These are phyloP conservation scores for Rubia tinctorum DNA, from an alignment of 305 asterid species.

Conservation along the genomic window DNA sequence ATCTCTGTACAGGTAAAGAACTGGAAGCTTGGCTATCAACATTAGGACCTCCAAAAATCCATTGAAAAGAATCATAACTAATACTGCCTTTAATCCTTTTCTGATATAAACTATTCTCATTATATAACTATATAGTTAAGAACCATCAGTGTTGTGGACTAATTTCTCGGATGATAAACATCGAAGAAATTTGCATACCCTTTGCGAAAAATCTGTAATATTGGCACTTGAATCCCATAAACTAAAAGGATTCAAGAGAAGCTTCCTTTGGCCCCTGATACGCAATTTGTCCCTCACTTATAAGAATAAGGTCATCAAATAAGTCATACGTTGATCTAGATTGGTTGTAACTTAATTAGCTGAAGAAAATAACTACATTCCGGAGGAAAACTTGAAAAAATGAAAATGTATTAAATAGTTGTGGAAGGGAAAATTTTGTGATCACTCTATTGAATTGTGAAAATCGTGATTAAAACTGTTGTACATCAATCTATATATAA, in stretches of 20 bases:
- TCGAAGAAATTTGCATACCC: constrained; percentile 42
- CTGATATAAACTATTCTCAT: constrained; percentile 58
- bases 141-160: neutral
- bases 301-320: constrained; percentile 80
- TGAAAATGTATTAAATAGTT: no score
- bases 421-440: no score
- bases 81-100: constrained; percentile 87
- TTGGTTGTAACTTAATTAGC: constrained; percentile 98
- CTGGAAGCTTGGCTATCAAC: constrained; percentile 86
- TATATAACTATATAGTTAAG: constrained; percentile 15
- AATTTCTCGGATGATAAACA: constrained; percentile 7
- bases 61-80: constrained; percentile 88
- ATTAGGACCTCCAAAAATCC: constrained; percentile 93
- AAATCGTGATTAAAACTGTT: no score
- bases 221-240: constrained; percentile 83
- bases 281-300: constrained; percentile 78
- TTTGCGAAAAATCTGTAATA: constrained; percentile 92
- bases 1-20: constrained; percentile 90
- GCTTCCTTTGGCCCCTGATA: constrained; percentile 81
- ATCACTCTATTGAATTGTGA: no score
- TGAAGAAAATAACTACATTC: no score
- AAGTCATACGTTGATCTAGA: constrained; percentile 80
- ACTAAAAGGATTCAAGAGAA: constrained; percentile 68
- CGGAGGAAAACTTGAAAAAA: no score
- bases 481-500: no score